phyloP scores from a whole-genome alignment of 139 green algal genomes.

The Chloropicon primus region DNA sequence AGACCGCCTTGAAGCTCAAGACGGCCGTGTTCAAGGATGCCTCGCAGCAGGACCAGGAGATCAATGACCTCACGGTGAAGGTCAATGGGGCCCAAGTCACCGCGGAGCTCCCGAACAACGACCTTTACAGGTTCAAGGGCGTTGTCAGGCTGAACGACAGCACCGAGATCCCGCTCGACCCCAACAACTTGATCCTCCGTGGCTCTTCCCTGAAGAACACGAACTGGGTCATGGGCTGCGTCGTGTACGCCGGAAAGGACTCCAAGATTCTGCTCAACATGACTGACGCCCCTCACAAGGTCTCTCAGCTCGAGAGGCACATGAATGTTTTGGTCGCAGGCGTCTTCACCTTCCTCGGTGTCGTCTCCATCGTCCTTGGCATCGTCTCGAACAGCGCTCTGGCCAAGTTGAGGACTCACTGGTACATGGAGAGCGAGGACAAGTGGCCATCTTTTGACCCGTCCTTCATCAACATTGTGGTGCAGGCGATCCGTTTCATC shows the following conservation, averaged over 20 bases:
- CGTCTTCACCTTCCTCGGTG: slow-evolving; percentile 16
- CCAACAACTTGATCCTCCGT: slow-evolving; percentile 17
- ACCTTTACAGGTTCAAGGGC: slow-evolving; percentile 15
- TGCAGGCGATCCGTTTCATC: slow-evolving; percentile 20
- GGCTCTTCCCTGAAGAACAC: slow-evolving; percentile 18
- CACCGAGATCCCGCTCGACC: slow-evolving; percentile 1
- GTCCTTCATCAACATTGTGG: slow-evolving; percentile 2
- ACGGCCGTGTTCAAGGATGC: neutral
- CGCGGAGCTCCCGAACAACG: slow-evolving; percentile 4
- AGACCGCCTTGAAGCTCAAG: slow-evolving; percentile 24
- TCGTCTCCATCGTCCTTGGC: slow-evolving; percentile 5
- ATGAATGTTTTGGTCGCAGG: slow-evolving; percentile 11
- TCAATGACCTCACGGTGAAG: neutral
- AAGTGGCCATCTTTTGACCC: neutral
- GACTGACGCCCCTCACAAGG: slow-evolving; percentile 8
- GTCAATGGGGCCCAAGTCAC: slow-evolving; percentile 15
- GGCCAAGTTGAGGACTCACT: neutral
- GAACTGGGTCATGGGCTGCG: slow-evolving; percentile 19
- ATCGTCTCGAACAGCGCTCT: slow-evolving; percentile 10
- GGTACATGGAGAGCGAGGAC: slow-evolving; percentile 1
- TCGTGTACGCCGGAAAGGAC: slow-evolving; percentile 21
- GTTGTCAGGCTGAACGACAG: neutral
- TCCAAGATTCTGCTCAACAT: slow-evolving; percentile 21
- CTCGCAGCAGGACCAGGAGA: neutral
- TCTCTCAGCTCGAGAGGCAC: slow-evolving; percentile 6